phyloP scores from a whole-genome alignment of 2,329 filamentous ascomycete species.

The Cladosporium halotolerans region DNA sequence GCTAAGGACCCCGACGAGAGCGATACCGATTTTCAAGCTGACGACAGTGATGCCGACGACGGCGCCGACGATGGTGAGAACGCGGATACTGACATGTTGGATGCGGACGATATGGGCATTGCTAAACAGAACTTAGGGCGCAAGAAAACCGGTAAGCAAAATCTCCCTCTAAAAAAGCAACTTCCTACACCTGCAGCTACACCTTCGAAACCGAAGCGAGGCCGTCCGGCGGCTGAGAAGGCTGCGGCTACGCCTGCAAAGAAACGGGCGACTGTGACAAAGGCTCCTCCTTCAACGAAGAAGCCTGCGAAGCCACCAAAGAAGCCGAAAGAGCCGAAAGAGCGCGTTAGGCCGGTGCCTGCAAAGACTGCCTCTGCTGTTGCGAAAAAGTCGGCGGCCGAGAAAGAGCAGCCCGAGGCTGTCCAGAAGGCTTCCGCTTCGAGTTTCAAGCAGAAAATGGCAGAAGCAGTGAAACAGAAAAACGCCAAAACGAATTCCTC shows the following conservation, averaged over 20 bases:
- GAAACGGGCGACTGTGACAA: background rate
- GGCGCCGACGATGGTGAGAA: conserved; percentile 25
- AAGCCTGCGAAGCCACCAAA: background rate
- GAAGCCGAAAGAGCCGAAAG: background rate
- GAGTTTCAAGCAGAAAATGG: conserved; percentile 17
- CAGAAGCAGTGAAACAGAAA: no score
- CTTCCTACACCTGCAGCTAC: background rate
- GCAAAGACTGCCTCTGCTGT: background rate
- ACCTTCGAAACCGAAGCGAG: background rate
- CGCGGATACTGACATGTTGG: conserved; percentile 18
- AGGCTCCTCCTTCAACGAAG: background rate
- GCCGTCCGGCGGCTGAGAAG: background rate
- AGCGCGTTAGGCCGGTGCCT: background rate
- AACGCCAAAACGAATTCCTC: no score
- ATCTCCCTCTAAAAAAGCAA: conserved; percentile 9
- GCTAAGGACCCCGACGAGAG: conserved; percentile 33
- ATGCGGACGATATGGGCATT: conserved; percentile 15
- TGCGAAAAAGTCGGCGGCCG: background rate
- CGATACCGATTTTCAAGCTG: conserved; percentile 47
- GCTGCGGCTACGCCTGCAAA: background rate
- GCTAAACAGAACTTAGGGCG: conserved; percentile 26
- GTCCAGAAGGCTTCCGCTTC: conserved; percentile 14
- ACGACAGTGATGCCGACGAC: conserved; percentile 32
- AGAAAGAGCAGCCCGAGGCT: conserved; percentile 2
- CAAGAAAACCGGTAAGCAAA: conserved; percentile 24